Evolutionary conservation across 306 rosid genomes (phyloP).

Genomic region (Corylus americana): DNA sequence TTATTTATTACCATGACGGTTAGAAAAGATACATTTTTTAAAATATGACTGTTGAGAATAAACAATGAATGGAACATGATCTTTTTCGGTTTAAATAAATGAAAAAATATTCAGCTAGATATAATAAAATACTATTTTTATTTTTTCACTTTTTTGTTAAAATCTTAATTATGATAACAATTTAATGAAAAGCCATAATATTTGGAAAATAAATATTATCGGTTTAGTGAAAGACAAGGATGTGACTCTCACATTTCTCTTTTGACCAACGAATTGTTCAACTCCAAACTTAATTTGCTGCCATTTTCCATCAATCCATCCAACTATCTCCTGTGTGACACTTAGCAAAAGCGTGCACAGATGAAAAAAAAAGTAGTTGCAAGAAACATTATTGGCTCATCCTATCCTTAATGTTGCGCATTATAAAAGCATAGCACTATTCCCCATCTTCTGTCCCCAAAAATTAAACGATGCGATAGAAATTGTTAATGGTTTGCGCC

Average conservation of each 20-base stretch:
- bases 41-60: no score
- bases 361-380: background rate
- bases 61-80: no score
- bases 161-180: no score
- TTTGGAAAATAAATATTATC: no score
- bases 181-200: no score
- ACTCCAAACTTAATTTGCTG: background rate
- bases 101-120: no score
- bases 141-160: no score
- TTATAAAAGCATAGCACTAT: background rate
- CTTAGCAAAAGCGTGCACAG: background rate
- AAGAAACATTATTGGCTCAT: slow-evolving; percentile 25
- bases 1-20: no score
- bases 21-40: no score
- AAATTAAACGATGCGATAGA: background rate
- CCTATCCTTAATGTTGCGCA: slow-evolving; percentile 15
- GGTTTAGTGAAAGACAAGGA: background rate
- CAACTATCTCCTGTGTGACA: slow-evolving; percentile 20
- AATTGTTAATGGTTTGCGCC: no score
- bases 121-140: no score
- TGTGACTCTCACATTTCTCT: background rate
- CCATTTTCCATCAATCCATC: slow-evolving; percentile 22
- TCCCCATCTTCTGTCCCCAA: background rate
- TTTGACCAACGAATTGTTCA: background rate
- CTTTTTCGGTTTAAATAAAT: no score